Evolutionary conservation across 371 early-diverging fungal species (phyloP), one percentile per base, ranked within the genome.

Genomic region (Smittium mucronatum): DNA sequence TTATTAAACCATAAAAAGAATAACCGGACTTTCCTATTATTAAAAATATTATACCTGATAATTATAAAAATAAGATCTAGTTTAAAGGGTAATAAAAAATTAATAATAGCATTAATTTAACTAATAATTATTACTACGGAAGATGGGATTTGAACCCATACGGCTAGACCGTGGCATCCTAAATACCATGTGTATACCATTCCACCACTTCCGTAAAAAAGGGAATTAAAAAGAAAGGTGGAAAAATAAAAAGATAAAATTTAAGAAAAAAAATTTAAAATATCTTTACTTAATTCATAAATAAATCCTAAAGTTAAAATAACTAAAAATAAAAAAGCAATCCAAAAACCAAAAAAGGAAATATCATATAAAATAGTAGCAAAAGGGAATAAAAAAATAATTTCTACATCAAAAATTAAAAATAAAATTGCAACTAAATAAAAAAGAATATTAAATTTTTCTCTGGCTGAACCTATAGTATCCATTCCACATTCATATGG

Each of bases 351-450:
- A 73, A 75, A 75, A 70, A 75, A 75, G 72, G 75, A 75, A 67
- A 75, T 75, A 75, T 76, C 71, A 72, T 75, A 75, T 75, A 75
- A 75, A 75, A 75, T 76, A 75, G 75, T 75, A 68, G 75, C 76
- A 75, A 76, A 76, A 74, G 75, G 75, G 63, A 75, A 76, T 75
- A 75, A 76, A 75, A 74, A 76, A 72, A 75, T 76, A 65, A 75
- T 71, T 74, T 75, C 76, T 69, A 75, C 75, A 75, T 75, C 75
- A 74, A 75, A 75, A 74, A 75, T 71, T 75, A 75, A 74, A 75
- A 73, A 75, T 75, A 75, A 75, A 74, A 73, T 75, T 69, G 58
- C 58, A 58, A 58, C 21, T 25, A 58, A 58, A 25, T n/a, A 21
- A 25, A 58, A 25, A 58, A 58, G n/a, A n/a, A n/a, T n/a, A n/a